Percentiles rank a stretch among this genome's conserved stretches.
Conservation (phyloP, 345 rosid species). For the Euphorbia lathyris region DNA sequence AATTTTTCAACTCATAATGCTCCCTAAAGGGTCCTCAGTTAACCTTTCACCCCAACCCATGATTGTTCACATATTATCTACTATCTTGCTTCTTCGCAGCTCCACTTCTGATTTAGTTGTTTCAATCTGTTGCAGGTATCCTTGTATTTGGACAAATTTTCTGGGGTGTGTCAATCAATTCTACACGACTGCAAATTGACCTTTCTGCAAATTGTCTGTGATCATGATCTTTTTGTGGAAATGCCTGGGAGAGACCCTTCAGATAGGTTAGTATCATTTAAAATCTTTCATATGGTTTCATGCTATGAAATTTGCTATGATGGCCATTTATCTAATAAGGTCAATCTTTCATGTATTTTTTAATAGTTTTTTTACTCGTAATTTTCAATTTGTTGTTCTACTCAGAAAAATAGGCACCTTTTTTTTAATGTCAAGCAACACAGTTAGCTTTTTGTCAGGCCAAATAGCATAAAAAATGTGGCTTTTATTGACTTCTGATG, state of each 20-base stretch:
- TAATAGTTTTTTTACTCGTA: neutral
- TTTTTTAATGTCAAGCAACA: neutral
- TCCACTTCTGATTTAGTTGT: neutral
- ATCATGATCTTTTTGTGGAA: constrained; percentile 98
- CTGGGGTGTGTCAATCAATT: constrained; percentile 94
- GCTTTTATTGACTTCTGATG: neutral
- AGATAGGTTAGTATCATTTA: constrained; percentile 59
- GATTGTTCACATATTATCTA: neutral
- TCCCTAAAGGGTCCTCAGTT: neutral
- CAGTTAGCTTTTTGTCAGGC: neutral
- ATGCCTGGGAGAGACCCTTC: constrained; percentile 99
- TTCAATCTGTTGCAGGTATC: constrained; percentile 68
- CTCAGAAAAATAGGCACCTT: too few relatives aligned
- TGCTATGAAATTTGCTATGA: neutral
- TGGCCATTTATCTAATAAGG: neutral
- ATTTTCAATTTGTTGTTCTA: neutral
- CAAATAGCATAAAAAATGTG: neutral
- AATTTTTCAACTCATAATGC: neutral
- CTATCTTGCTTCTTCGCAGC: neutral
- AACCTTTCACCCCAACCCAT: neutral
- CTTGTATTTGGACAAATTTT: constrained; percentile 92
- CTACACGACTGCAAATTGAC: constrained; percentile 97
- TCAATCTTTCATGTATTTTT: neutral
- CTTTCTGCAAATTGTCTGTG: constrained; percentile 89
- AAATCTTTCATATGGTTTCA: neutral